These are phyloP conservation scores for Boletellus sp. DNA, from an alignment of 768 basidiomycete species.

Conservation along the genomic window DNA sequence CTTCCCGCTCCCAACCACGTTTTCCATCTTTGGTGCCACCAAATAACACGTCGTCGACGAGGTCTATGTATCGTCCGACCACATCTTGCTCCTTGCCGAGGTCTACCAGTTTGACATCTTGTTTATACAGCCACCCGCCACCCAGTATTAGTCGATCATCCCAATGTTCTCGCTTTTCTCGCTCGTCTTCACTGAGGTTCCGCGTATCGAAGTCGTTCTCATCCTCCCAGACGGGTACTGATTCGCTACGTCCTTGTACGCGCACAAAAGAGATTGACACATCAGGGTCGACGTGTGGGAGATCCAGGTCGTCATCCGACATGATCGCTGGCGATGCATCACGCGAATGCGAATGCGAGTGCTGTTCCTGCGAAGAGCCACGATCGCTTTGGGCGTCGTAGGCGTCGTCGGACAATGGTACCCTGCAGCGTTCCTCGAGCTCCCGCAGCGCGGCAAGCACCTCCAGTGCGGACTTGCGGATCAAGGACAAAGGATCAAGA, in stretches of 20 bases:
- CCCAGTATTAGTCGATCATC: slow-evolving; percentile 78
- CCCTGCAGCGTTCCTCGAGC: slow-evolving; percentile 73
- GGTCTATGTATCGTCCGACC: slow-evolving; percentile 61
- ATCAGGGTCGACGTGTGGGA: slow-evolving; percentile 48
- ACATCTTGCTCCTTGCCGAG: slow-evolving; percentile 55
- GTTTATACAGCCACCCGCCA: slow-evolving; percentile 78
- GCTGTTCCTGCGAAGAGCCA: slow-evolving; percentile 39
- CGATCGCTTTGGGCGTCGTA: slow-evolving; percentile 79
- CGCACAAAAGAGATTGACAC: slow-evolving; percentile 65
- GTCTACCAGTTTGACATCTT: slow-evolving; percentile 53
- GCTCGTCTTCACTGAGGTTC: slow-evolving; percentile 45
- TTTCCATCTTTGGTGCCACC: slow-evolving; percentile 49
- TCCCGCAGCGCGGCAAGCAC: slow-evolving; percentile 76
- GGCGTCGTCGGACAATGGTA: slow-evolving; percentile 77
- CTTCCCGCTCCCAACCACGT: slow-evolving; percentile 47
- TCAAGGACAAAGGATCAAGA: slow-evolving; percentile 60
- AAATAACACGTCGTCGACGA: slow-evolving; percentile 80
- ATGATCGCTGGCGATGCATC: slow-evolving; percentile 41
- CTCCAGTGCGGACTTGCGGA: slow-evolving; percentile 78
- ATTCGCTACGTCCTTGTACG: slow-evolving; percentile 60
- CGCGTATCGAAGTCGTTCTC: slow-evolving; percentile 46
- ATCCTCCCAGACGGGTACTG: slow-evolving; percentile 81
- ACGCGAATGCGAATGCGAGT: slow-evolving; percentile 41
- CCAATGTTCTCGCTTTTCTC: slow-evolving; percentile 68
- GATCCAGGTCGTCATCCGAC: slow-evolving; percentile 37